A percentile compares a stretch with the other conserved stretches of the same genome.
Evolutionary conservation across 2,329 filamentous ascomycete species (phyloP).

Genomic region (Graphilbum ipis-grandicollis): DNA sequence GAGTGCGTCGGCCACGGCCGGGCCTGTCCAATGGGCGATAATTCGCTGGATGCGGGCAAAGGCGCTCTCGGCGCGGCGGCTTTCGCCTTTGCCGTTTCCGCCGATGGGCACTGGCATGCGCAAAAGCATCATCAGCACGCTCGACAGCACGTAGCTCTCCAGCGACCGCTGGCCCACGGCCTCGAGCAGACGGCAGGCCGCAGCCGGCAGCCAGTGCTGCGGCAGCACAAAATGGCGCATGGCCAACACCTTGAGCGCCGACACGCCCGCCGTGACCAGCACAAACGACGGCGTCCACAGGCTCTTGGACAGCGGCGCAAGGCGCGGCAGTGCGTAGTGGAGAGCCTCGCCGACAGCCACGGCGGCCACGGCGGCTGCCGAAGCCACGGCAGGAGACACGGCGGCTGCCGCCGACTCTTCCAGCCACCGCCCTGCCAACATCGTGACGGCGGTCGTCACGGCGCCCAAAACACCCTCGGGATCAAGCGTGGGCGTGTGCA

Average conservation of each 20-base stretch:
- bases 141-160: background rate
- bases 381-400: background rate
- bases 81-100: no score
- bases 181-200: background rate
- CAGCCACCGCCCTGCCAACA: background rate
- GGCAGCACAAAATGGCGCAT: background rate
- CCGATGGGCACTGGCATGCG: background rate
- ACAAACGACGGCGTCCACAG: conserved; percentile 1
- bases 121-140: background rate
- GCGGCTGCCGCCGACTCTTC: background rate
- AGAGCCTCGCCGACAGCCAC: background rate
- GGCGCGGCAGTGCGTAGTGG: background rate
- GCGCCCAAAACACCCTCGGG: conserved; percentile 1
- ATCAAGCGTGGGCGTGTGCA: background rate
- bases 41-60: background rate
- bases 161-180: background rate
- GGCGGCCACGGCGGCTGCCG: background rate
- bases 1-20: background rate
- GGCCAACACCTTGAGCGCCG: background rate
- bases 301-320: background rate
- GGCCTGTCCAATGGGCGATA: background rate
- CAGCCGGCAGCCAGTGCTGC: background rate
- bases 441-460: background rate
- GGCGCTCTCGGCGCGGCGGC: no score
- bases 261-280: background rate